Evolutionary conservation across 2,329 filamentous ascomycete species (phyloP).

Genomic region (Sarocladium strictum): DNA sequence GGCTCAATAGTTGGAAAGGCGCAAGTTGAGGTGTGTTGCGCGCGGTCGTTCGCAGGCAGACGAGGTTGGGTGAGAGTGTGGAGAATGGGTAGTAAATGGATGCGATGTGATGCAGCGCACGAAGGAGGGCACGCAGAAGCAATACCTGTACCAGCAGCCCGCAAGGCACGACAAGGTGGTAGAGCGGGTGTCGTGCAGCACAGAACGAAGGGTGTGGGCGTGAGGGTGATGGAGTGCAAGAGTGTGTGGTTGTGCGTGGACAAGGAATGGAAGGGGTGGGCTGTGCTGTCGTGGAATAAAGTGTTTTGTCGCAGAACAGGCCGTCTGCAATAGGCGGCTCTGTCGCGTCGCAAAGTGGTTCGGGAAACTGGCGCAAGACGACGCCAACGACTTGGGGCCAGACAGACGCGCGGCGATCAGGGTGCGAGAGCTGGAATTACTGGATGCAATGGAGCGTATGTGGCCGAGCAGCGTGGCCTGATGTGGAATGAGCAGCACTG

Average conservation of each 20-base stretch:
- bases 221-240: not conserved
- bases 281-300: constrained; percentile 1
- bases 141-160: not conserved
- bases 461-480: not conserved
- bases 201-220: constrained; percentile 2
- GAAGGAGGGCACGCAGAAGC: constrained; percentile 6
- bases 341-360: constrained; percentile 8
- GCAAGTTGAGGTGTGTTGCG: constrained; percentile 1
- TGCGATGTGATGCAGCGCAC: constrained; percentile 4
- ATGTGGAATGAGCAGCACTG: not conserved
- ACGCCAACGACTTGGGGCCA: not conserved
- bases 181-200: constrained; percentile 7
- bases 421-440: not conserved
- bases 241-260: constrained; percentile 2
- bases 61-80: constrained; percentile 8
- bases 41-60: constrained; percentile 4
- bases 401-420: constrained; percentile 7
- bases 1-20: not conserved
- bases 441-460: not conserved
- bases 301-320: not conserved
- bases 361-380: constrained; percentile 3
- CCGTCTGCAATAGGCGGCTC: not conserved
- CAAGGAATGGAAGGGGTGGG: constrained; percentile 7
- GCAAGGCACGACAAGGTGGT: not conserved
- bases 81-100: constrained; percentile 7